Conservation (phyloP, 257 asterid genomes). For the Solanum clarkiae region DNA sequence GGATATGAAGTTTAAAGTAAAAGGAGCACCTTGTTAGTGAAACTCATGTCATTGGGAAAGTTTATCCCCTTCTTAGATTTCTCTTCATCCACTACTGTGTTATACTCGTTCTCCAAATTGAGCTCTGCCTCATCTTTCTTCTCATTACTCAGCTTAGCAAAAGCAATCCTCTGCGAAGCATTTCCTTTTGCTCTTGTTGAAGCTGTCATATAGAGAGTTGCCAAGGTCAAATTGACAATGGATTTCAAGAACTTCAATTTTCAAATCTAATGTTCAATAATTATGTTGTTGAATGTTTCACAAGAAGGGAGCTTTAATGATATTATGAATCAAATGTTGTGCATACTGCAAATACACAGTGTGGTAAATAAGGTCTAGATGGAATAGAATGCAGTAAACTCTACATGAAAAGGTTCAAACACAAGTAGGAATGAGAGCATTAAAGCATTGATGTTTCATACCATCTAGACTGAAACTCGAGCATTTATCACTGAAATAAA, state of each 20-base stretch:
- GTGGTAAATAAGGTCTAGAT: background rate
- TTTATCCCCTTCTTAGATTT: conserved; percentile 24
- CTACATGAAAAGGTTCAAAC: background rate
- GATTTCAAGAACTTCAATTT: background rate
- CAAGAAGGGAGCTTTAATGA: background rate
- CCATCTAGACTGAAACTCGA: background rate
- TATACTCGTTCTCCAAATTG: conserved; percentile 16
- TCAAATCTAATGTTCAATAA: background rate
- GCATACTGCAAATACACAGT: background rate
- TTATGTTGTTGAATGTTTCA: background rate
- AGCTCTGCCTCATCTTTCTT: conserved; percentile 23
- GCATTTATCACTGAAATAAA: background rate
- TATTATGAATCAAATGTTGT: background rate
- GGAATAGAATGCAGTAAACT: background rate
- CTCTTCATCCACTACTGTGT: conserved; percentile 21
- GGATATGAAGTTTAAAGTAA: background rate
- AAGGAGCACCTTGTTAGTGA: conserved; percentile 36
- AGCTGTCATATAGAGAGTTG: conserved; percentile 3
- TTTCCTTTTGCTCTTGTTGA: conserved; percentile 21
- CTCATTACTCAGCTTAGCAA: conserved; percentile 19
- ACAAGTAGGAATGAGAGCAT: background rate
- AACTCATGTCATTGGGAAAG: conserved; percentile 18
- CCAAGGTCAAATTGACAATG: conserved; percentile 1
- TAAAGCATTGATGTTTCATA: background rate
- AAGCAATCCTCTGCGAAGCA: conserved; percentile 17